Percentiles rank a stretch among this genome's conserved stretches.
phyloP scores from a whole-genome alignment of 805 yeast species.

The Sporopachydermia quercuum region DNA sequence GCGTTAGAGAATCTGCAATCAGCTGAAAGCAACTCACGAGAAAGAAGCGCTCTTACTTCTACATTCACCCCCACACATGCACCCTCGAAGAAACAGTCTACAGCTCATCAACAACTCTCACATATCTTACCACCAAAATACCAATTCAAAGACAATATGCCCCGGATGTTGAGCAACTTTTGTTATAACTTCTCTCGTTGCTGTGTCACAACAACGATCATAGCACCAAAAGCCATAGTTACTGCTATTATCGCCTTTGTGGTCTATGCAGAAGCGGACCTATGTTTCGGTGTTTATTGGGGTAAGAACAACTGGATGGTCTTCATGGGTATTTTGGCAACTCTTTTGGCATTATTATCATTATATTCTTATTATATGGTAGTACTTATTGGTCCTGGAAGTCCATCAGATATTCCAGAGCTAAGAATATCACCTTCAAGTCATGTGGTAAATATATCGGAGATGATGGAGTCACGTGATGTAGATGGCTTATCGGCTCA shows the following conservation, averaged over 20 bases:
- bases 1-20: no score
- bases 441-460: neutral
- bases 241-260: neutral
- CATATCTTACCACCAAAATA: neutral
- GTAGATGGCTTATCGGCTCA: no score
- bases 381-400: neutral
- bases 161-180: neutral
- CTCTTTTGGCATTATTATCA: neutral
- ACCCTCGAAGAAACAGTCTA: neutral
- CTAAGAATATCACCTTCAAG: neutral
- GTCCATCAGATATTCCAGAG: neutral
- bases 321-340: neutral
- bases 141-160: neutral
- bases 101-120: neutral
- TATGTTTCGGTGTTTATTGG: neutral
- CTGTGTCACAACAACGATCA: neutral
- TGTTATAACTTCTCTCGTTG: conserved; percentile 1
- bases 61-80: neutral
- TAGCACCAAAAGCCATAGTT: neutral
- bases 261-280: neutral
- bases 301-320: neutral
- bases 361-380: neutral
- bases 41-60: neutral
- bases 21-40: no score
- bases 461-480: no score